These are phyloP conservation scores for Perkinsela sp. DNA, from an alignment of 208 protist genomes.

Conservation along the genomic window DNA sequence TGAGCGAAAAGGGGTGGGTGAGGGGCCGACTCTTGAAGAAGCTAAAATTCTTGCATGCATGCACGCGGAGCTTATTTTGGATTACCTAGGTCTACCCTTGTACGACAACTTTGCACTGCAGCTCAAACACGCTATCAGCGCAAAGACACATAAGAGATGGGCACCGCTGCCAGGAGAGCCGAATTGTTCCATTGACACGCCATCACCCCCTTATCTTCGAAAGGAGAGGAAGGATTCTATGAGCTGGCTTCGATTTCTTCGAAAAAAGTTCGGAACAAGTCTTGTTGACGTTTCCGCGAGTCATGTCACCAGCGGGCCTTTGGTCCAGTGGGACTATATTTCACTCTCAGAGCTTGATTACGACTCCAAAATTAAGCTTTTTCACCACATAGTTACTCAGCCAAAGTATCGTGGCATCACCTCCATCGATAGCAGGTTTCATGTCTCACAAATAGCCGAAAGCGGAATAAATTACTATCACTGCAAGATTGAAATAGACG, in stretches of 20 bases:
- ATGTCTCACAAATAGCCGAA: not conserved
- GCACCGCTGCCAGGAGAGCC: not conserved
- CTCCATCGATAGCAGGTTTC: not conserved
- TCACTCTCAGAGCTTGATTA: not conserved
- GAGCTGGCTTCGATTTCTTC: constrained; percentile 18
- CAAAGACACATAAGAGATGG: not conserved
- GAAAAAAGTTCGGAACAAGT: constrained; percentile 4
- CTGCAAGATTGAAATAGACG: not conserved
- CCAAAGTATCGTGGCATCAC: not conserved
- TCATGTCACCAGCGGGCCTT: not conserved
- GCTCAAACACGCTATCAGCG: constrained; percentile 12
- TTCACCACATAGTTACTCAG: not conserved
- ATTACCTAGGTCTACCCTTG: constrained; percentile 34
- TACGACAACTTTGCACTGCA: constrained; percentile 22
- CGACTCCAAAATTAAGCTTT: not conserved
- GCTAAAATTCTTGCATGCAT: constrained; percentile 41
- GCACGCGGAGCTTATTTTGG: constrained; percentile 61
- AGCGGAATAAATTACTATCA: not conserved
- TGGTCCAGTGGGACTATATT: not conserved
- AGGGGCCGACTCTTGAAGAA: constrained; percentile 17
- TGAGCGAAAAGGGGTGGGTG: constrained; percentile 35
- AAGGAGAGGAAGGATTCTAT: constrained; percentile 21
- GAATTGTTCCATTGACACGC: constrained; percentile 7
- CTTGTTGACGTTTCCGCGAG: constrained; percentile 3
- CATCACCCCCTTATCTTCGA: constrained; percentile 34